Percentiles rank a stretch among this genome's conserved stretches.
Evolutionary conservation across 257 asterid genomes (phyloP).

Genomic region (Schizonepeta tenuifolia): DNA sequence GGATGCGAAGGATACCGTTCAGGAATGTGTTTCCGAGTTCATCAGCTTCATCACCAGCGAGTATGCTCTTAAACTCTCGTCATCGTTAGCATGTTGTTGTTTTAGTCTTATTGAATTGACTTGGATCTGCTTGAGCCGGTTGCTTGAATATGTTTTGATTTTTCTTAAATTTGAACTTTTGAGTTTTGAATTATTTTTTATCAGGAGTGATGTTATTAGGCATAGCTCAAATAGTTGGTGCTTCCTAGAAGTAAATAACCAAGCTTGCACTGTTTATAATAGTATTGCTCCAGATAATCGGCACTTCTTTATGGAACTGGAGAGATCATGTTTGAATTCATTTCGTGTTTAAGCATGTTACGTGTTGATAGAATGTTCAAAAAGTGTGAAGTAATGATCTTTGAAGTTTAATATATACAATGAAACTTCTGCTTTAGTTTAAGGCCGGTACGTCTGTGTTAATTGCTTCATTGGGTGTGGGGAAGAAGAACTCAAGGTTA

Average conservation of each 20-base stretch:
- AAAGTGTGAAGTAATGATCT: not conserved
- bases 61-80: constrained; percentile 36
- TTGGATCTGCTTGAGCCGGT: not conserved
- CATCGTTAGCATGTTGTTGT: not conserved
- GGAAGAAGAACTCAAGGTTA: not conserved
- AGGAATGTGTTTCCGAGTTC: constrained; percentile 80
- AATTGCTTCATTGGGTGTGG: not conserved
- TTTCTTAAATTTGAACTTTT: not conserved
- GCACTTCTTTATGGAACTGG: not conserved
- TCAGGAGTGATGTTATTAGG: not conserved
- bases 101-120: not conserved
- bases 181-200: not conserved
- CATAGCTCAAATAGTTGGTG: not conserved
- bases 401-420: not conserved
- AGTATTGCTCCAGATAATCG: not conserved
- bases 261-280: not conserved
- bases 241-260: not conserved
- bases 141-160: constrained; percentile 21
- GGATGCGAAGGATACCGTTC: constrained; percentile 81
- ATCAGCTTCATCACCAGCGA: constrained; percentile 82
- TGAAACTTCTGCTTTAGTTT: not conserved
- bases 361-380: not conserved
- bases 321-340: not conserved
- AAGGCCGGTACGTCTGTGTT: not conserved
- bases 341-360: not conserved